Evolutionary conservation across 1,284 basidiomycete species (phyloP).

Genomic region (Pascua guehoae): DNA sequence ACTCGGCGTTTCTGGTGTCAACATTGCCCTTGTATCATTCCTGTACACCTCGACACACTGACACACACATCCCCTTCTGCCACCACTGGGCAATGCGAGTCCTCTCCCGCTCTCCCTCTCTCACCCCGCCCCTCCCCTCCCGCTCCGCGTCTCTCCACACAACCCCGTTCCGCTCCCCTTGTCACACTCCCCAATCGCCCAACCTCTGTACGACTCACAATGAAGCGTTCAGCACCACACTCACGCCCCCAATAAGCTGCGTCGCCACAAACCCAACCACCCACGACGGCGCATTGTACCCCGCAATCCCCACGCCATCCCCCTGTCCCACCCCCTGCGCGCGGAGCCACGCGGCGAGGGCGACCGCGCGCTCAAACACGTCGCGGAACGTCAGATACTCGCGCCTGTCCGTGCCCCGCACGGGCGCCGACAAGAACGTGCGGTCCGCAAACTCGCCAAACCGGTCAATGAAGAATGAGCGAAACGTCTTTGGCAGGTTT

Average conservation of each 20-base stretch:
- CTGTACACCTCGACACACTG: neutral
- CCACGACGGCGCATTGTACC: conserved; percentile 35
- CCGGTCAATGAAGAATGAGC: conserved; percentile 8
- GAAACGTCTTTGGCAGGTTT: conserved; percentile 19
- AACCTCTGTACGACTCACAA: conserved; percentile 18
- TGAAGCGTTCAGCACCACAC: conserved; percentile 38
- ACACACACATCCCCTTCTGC: neutral
- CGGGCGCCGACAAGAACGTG: conserved; percentile 35
- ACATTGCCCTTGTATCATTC: neutral
- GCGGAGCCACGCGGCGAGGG: conserved; percentile 34
- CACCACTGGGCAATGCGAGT: neutral
- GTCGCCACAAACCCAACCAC: conserved; percentile 33
- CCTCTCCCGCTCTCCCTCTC: neutral
- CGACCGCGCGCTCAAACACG: conserved; percentile 21
- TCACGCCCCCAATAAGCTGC: conserved; percentile 39
- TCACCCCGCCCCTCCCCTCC: neutral
- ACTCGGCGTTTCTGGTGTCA: conserved; percentile 4
- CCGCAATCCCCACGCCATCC: conserved; percentile 35
- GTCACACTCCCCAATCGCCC: neutral
- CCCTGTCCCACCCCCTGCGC: conserved; percentile 26
- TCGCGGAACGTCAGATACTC: conserved; percentile 28
- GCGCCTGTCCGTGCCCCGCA: conserved; percentile 9
- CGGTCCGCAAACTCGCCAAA: conserved; percentile 23
- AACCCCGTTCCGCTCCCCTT: neutral
- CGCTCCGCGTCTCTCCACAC: neutral